A percentile compares a stretch with the other conserved stretches of the same genome.
phyloP scores from a whole-genome alignment of 176 grass and related monocot species.

The Musa schizocarpa region DNA sequence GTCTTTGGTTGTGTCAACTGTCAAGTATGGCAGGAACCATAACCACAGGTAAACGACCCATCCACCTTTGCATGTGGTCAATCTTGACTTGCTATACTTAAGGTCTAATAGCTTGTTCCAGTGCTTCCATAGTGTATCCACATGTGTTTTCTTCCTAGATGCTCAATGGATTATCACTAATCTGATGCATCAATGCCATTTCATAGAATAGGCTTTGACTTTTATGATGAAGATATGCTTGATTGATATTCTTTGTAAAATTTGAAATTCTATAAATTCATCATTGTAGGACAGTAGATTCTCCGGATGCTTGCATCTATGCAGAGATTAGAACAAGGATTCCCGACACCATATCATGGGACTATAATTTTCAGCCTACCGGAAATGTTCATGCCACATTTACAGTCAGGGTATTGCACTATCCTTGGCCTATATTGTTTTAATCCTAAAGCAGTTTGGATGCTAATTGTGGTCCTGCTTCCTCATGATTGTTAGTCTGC shows the following conservation, averaged over 20 bases:
- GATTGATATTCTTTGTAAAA: not conserved
- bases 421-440: conserved; percentile 8
- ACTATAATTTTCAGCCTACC: conserved; percentile 69
- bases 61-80: too few species aligned
- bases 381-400: conserved; percentile 67
- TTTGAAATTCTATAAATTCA: not conserved
- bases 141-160: too few species aligned
- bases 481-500: conserved; percentile 45
- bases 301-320: conserved; percentile 65
- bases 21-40: too few species aligned
- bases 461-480: not conserved
- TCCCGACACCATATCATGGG: conserved; percentile 79
- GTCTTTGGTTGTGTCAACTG: too few species aligned
- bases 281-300: conserved; percentile 55
- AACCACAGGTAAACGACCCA: too few species aligned
- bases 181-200: too few species aligned
- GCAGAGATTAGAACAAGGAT: conserved; percentile 99
- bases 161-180: too few species aligned
- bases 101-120: too few species aligned
- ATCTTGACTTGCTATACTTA: too few species aligned
- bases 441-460: not conserved
- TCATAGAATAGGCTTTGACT: too few species aligned
- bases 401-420: conserved; percentile 52
- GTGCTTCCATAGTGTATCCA: too few species aligned
- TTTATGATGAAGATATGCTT: too few species aligned